Evolutionary conservation across 495 filamentous ascomycete species (phyloP).

Genomic region (Cairneyella variabilis): DNA sequence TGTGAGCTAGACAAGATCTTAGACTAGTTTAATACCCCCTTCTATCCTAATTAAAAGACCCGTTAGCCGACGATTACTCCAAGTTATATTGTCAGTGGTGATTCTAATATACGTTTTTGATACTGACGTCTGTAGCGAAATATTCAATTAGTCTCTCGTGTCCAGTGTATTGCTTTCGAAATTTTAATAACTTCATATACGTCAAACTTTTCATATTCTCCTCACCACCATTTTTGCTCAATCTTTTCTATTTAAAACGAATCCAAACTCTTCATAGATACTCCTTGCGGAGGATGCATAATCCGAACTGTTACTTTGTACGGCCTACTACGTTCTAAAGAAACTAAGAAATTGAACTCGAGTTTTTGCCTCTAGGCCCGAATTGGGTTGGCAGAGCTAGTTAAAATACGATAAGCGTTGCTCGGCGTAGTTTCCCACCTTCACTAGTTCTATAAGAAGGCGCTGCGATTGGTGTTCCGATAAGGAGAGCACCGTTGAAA

Average conservation of each 20-base stretch:
- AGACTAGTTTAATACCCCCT: too few species aligned
- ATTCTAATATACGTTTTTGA: too few species aligned
- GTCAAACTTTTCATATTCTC: too few species aligned
- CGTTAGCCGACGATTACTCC: too few species aligned
- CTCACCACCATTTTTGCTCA: too few species aligned
- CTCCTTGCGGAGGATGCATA: slow-evolving; percentile 38
- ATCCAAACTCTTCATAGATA: slow-evolving; percentile 39
- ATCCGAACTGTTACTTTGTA: slow-evolving; percentile 36
- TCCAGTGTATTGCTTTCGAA: not conserved
- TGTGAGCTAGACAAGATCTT: too few species aligned
- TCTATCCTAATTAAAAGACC: too few species aligned
- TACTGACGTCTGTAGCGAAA: too few species aligned
- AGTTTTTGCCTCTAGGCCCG: slow-evolving; percentile 27
- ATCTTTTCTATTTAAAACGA: not conserved
- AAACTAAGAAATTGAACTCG: slow-evolving; percentile 40
- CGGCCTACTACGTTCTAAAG: slow-evolving; percentile 42
- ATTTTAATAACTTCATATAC: too few species aligned
- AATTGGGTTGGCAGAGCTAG: slow-evolving; percentile 16
- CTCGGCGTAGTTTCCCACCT: not conserved
- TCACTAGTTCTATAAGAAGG: not conserved
- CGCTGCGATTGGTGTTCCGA: slow-evolving; percentile 31
- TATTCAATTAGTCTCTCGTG: too few species aligned
- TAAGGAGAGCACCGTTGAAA: slow-evolving; percentile 37
- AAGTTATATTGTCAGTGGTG: too few species aligned
- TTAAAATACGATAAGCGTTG: not conserved